Base-by-base conservation (phyloP, 768 basidiomycete genomes). In the Naganishia kalamii region DNA sequence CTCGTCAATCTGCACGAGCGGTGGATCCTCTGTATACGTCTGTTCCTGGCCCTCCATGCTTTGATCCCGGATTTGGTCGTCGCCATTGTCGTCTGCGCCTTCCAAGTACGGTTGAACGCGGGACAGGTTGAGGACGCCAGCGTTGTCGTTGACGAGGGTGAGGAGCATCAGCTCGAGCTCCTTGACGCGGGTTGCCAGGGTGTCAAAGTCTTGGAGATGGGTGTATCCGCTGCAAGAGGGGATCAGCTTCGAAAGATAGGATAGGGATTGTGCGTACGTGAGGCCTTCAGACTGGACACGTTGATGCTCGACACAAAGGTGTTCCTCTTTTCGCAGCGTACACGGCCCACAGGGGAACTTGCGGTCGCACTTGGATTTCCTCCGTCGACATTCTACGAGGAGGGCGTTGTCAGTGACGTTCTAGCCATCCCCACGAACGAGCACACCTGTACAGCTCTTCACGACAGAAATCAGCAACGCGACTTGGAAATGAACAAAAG, bases 341-440 rank as follows among this genome's bases (percentile, higher is more conserved):
- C 65, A 65, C 19, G 65, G 65, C 1, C 65, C 65, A 46, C 65
- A 65, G 29, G 65, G 65, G 30, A 65, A 65, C 44, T 65, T 60
- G 27, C 65, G 65, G 49, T 65, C 65, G 40, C 63, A 65, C 35
- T 65, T 65, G 19, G 65, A 60, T 51, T 65, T 65, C 57, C 65
- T 46, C 23, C 50, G 35, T 4, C 65, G 54, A 32, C 65, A 65
- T 51, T 49, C 62, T 63, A 25, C 7, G 19, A 13, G 29, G 13
- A 62, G 17, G 3, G 3, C 3, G 25, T 47, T 17, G 48, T 12
- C 25, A 19, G n/a, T 10, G 11, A 29, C 19, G 32, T 4, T 15
- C 41, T 43, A 17, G 2, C 15, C 19, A 62, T 33, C 29, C 30
- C 25, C 13, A 44, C 3, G 1, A 8, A 7, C 37, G 3, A 17